A percentile compares a stretch with the other conserved stretches of the same genome.
Conservation (phyloP, 2,329 filamentous ascomycete genomes). For the Fusarium temperatum region DNA sequence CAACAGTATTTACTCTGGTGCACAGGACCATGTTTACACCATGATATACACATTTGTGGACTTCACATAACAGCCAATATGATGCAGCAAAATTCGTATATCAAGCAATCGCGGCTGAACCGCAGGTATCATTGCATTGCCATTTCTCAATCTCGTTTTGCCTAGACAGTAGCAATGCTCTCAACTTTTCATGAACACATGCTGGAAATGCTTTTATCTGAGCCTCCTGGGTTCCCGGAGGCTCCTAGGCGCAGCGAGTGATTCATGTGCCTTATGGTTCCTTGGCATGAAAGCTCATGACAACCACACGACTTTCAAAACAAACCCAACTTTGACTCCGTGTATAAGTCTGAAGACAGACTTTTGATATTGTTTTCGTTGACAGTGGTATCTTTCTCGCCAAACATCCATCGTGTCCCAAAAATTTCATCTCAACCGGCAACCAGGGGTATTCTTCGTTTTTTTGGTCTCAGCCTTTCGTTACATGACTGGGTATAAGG, state of each 20-base stretch:
- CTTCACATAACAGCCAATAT: neutral
- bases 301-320: constrained; percentile 24
- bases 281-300: constrained; percentile 22
- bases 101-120: constrained; percentile 33
- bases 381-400: constrained; percentile 42
- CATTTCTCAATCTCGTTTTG: constrained; percentile 38
- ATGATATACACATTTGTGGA: neutral
- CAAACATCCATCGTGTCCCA: constrained; percentile 38
- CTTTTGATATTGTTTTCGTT: constrained; percentile 37
- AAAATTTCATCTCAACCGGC: constrained; percentile 37
- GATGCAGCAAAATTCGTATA: constrained; percentile 2
- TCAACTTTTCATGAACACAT: constrained; percentile 33
- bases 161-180: constrained; percentile 29
- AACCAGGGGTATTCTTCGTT: constrained; percentile 49
- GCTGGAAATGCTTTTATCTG: constrained; percentile 7
- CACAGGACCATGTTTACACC: neutral
- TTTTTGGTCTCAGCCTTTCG: constrained; percentile 45
- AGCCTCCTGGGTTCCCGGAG: neutral
- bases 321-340: constrained; percentile 37
- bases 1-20: neutral
- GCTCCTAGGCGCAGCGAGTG: constrained; percentile 11
- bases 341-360: constrained; percentile 34
- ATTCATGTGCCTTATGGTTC: constrained; percentile 19
- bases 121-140: constrained; percentile 41
- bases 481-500: constrained; percentile 49